A percentile compares a stretch with the other conserved stretches of the same genome.
These are phyloP conservation scores for Sphagnurus paluster DNA, from an alignment of 1,284 basidiomycete species.

Conservation along the genomic window DNA sequence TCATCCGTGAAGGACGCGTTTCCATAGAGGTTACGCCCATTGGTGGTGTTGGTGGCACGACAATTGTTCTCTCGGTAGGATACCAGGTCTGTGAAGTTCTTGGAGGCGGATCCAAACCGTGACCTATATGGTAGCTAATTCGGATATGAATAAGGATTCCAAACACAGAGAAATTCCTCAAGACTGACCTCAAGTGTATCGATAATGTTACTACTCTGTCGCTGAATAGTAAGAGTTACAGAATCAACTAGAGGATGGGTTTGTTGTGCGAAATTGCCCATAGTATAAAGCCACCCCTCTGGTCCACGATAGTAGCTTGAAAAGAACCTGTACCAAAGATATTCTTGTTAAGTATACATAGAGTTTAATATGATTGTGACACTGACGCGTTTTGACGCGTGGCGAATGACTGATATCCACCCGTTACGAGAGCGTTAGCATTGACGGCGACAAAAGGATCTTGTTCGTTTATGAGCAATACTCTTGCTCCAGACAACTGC, in stretches of 20 bases:
- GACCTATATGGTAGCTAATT: slow-evolving; percentile 60
- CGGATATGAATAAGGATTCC: slow-evolving; percentile 6
- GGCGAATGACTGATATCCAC: slow-evolving; percentile 44
- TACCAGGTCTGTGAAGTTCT: slow-evolving; percentile 48
- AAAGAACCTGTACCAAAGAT: slow-evolving; percentile 43
- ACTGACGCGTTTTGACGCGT: slow-evolving; percentile 51
- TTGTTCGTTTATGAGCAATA: slow-evolving; percentile 52
- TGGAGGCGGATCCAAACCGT: slow-evolving; percentile 43
- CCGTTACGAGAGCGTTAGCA: slow-evolving; percentile 47
- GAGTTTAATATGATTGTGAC: background rate
- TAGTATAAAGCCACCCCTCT: slow-evolving; percentile 52
- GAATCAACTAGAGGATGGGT: slow-evolving; percentile 54
- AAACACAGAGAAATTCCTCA: background rate
- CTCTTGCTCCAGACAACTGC: slow-evolving; percentile 56
- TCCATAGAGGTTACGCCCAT: slow-evolving; percentile 48
- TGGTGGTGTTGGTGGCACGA: slow-evolving; percentile 46
- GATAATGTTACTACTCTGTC: slow-evolving; percentile 36
- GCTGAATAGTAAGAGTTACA: slow-evolving; percentile 48
- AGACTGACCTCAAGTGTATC: slow-evolving; percentile 30
- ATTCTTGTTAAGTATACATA: slow-evolving; percentile 8
- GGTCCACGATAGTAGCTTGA: slow-evolving; percentile 41
- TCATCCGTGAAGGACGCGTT: slow-evolving; percentile 16
- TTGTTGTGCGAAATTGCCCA: slow-evolving; percentile 64
- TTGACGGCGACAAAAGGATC: slow-evolving; percentile 56
- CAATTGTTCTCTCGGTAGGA: slow-evolving; percentile 57